Conservation (phyloP, 2,329 filamentous ascomycete species). For the Cordyceps militaris region DNA sequence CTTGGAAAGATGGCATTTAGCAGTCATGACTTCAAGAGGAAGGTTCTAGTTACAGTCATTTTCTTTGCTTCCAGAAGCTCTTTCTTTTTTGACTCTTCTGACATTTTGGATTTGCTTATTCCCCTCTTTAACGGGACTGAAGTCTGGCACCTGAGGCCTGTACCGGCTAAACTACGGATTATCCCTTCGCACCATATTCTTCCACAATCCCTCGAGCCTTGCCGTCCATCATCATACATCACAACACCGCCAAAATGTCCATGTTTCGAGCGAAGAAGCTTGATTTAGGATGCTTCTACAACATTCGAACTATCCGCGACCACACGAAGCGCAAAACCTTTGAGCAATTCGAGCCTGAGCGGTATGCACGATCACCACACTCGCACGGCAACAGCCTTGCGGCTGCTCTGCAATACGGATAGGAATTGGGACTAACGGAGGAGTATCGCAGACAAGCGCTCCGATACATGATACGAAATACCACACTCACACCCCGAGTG, state of each 20-base stretch:
- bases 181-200: neutral
- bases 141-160: neutral
- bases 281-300: slow-evolving; percentile 81
- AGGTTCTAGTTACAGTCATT: too few relatives aligned
- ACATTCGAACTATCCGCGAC: slow-evolving; percentile 81
- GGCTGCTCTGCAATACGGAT: neutral
- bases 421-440: neutral
- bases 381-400: neutral
- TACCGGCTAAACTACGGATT: neutral
- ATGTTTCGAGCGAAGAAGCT: slow-evolving; percentile 88
- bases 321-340: slow-evolving; percentile 96
- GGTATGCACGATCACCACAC: slow-evolving; percentile 44
- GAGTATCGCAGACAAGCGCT: slow-evolving; percentile 66
- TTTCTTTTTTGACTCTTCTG: too few relatives aligned
- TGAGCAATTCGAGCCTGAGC: slow-evolving; percentile 76
- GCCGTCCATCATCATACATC: neutral
- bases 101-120: too few relatives aligned
- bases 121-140: too few relatives aligned
- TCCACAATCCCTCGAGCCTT: neutral
- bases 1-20: neutral
- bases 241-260: slow-evolving; percentile 52
- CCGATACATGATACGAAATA: slow-evolving; percentile 90
- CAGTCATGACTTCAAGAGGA: neutral
- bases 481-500: slow-evolving; percentile 69
- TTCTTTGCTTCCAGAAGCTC: too few relatives aligned